phyloP scores from a whole-genome alignment of 1,139 yeast genomes.

The Yamadazyma membranifaciens region DNA sequence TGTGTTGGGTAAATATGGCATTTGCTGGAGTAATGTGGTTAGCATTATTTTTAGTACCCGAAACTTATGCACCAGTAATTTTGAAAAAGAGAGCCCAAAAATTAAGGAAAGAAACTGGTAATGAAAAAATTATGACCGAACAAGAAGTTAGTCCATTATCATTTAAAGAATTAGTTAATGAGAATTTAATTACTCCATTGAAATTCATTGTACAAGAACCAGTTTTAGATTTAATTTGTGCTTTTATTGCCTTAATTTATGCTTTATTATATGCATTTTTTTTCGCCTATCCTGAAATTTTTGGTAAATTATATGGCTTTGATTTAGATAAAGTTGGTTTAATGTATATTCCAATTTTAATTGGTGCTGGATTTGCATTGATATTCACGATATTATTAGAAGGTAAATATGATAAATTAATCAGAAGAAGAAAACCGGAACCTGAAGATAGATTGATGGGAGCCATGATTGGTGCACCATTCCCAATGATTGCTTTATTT shows the following conservation, averaged over 20 bases:
- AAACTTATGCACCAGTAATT: conserved; percentile 88
- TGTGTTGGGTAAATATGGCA: conserved; percentile 91
- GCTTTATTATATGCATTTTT: conserved; percentile 87
- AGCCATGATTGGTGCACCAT: conserved; percentile 88
- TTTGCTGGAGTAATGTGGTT: conserved; percentile 86
- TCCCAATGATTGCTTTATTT: conserved; percentile 84
- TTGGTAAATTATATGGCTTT: conserved; percentile 62
- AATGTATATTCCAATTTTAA: conserved; percentile 82
- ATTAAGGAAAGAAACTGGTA: conserved; percentile 78
- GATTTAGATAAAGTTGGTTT: conserved; percentile 72
- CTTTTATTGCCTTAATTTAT: conserved; percentile 83
- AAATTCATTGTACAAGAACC: conserved; percentile 77
- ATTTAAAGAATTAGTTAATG: conserved; percentile 59
- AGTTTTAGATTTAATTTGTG: conserved; percentile 76
- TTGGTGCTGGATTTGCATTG: conserved; percentile 78
- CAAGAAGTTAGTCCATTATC: conserved; percentile 79
- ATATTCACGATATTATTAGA: conserved; percentile 73
- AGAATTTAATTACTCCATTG: conserved; percentile 73
- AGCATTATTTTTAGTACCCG: conserved; percentile 63
- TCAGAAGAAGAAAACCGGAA: conserved; percentile 60
- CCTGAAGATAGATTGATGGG: conserved; percentile 89
- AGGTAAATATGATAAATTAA: conserved; percentile 50
- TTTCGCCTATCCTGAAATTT: conserved; percentile 84
- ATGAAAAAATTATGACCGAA: conserved; percentile 83
- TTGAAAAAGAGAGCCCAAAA: conserved; percentile 68